Evolutionary conservation across 495 filamentous ascomycete genomes (phyloP).

Genomic region (Penicillium herquei): DNA sequence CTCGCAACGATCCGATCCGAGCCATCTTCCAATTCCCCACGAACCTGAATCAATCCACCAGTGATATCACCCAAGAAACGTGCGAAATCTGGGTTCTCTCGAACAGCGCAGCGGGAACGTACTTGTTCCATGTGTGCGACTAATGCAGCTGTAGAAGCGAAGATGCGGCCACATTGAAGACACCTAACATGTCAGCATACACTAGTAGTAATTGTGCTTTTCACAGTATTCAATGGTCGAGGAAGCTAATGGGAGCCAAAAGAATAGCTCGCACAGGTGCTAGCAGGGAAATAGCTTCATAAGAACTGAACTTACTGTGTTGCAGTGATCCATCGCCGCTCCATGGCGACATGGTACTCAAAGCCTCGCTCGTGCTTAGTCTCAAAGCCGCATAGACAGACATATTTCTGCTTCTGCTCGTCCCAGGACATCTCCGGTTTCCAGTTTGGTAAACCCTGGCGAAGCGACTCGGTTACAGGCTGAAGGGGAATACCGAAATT

Average conservation of each 20-base stretch:
- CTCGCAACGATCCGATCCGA: conserved; percentile 6
- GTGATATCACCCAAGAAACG: conserved; percentile 46
- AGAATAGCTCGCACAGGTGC: too few species aligned
- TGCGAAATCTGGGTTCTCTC: conserved; percentile 26
- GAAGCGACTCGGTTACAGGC: background rate
- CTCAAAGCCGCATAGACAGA: conserved; percentile 24
- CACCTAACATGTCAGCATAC: conserved; percentile 14
- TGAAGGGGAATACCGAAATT: background rate
- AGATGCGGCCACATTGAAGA: conserved; percentile 44
- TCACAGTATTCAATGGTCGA: too few species aligned
- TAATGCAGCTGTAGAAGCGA: conserved; percentile 41
- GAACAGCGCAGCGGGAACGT: conserved; percentile 41
- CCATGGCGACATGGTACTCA: background rate
- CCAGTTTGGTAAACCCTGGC: background rate
- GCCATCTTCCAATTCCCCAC: conserved; percentile 25
- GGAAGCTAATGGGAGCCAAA: too few species aligned
- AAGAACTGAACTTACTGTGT: background rate
- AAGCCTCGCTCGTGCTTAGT: background rate
- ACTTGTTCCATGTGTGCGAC: conserved; percentile 51
- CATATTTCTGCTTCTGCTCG: background rate
- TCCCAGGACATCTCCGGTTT: background rate
- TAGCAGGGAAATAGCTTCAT: too few species aligned
- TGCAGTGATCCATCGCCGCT: background rate
- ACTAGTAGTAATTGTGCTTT: too few species aligned
- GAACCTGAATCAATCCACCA: conserved; percentile 45